Conservation (phyloP, 805 yeast genomes). For the Metschnikowia gelsemii region DNA sequence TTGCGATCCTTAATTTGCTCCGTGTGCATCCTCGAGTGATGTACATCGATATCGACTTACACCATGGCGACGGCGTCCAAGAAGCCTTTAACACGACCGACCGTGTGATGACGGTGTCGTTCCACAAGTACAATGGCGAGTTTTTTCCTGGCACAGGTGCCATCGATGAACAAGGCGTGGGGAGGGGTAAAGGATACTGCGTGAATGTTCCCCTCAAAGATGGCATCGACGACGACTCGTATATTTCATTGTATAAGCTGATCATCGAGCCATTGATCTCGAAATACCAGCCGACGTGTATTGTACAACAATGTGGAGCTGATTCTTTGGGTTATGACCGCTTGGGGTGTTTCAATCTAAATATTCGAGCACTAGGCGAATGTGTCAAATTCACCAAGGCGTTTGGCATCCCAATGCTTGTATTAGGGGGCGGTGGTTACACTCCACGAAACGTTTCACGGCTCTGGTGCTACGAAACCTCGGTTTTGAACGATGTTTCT, state of each 20-base stretch:
- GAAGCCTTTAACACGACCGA: slow-evolving; percentile 95
- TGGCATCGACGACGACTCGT: slow-evolving; percentile 92
- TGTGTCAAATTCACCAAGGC: slow-evolving; percentile 88
- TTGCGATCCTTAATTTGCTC: slow-evolving; percentile 79
- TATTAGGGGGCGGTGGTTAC: slow-evolving; percentile 97
- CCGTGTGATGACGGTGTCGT: slow-evolving; percentile 93
- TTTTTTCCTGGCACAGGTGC: slow-evolving; percentile 98
- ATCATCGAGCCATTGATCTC: slow-evolving; percentile 88
- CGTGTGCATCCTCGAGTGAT: slow-evolving; percentile 90
- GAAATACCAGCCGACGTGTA: slow-evolving; percentile 89
- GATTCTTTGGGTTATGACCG: slow-evolving; percentile 93
- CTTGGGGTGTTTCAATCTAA: slow-evolving; percentile 88
- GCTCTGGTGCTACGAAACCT: slow-evolving; percentile 94
- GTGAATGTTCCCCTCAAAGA: slow-evolving; percentile 91
- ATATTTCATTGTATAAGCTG: slow-evolving; percentile 71
- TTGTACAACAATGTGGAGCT: slow-evolving; percentile 96
- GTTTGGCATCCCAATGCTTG: slow-evolving; percentile 86
- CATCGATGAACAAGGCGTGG: slow-evolving; percentile 83
- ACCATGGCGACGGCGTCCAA: slow-evolving; percentile 98
- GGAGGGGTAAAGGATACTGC: slow-evolving; percentile 83
- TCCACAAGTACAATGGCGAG: slow-evolving; percentile 91
- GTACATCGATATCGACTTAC: slow-evolving; percentile 91
- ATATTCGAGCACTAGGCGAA: slow-evolving; percentile 92
- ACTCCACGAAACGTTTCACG: slow-evolving; percentile 94
- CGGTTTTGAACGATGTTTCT: slow-evolving; percentile 64